Conservation (phyloP, 2,329 filamentous ascomycete genomes). For the Talaromyces islandicus region DNA sequence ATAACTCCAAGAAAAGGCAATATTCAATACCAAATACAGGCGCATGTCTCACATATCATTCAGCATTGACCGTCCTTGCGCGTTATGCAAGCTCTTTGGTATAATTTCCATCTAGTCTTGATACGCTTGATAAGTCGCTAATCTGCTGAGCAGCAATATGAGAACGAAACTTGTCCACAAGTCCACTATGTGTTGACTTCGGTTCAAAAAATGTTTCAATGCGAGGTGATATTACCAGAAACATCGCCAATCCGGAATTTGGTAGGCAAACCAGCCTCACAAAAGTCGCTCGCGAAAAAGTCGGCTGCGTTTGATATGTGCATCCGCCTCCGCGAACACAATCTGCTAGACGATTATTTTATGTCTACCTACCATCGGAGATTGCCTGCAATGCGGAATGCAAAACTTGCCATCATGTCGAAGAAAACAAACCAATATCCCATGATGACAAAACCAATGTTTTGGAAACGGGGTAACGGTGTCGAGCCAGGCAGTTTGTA, state of each 20-base stretch:
- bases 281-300: conserved; percentile 75
- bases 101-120: conserved; percentile 13
- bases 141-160: conserved; percentile 32
- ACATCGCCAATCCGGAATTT: conserved; percentile 64
- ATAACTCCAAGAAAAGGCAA: conserved; percentile 45
- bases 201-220: conserved; percentile 57
- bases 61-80: conserved; percentile 64
- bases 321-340: conserved; percentile 58
- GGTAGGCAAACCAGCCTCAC: conserved; percentile 57
- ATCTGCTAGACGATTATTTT: conserved; percentile 67
- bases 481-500: conserved; percentile 51
- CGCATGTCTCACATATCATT: conserved; percentile 71
- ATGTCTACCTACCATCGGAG: conserved; percentile 66
- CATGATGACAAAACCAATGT: conserved; percentile 71
- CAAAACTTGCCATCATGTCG: conserved; percentile 70
- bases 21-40: conserved; percentile 62
- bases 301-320: conserved; percentile 86
- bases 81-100: conserved; percentile 67
- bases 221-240: conserved; percentile 73
- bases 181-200: conserved; percentile 58
- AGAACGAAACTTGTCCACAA: conserved; percentile 42
- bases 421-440: conserved; percentile 68
- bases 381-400: conserved; percentile 80
- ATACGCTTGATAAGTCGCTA: conserved; percentile 4
- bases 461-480: conserved; percentile 57